Conservation (phyloP, 164 flowering plant genomes). For the Saururus chinensis region DNA sequence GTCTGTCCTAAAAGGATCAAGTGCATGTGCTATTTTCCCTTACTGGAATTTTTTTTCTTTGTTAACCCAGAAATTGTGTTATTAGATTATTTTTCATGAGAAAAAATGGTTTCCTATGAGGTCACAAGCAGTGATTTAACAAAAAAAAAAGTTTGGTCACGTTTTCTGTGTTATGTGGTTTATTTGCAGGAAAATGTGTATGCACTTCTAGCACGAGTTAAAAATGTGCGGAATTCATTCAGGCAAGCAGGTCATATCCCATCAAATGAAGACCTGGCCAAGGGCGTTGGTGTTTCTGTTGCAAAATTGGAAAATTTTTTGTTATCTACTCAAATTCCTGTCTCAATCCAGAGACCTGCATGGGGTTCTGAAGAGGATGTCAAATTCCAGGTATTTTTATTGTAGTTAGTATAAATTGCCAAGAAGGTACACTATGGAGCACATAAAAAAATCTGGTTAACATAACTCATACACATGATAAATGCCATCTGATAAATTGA, state of each 20-base stretch:
- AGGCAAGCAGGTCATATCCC: conserved; percentile 55
- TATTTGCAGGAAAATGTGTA: conserved; percentile 59
- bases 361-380: conserved; percentile 56
- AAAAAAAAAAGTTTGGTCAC: too few species aligned
- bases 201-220: conserved; percentile 36
- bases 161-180: neutral
- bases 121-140: too few species aligned
- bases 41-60: too few species aligned
- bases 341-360: conserved; percentile 61
- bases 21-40: too few species aligned
- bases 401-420: neutral
- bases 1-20: too few species aligned
- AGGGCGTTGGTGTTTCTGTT: conserved; percentile 52
- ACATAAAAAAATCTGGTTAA: too few species aligned
- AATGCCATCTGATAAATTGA: too few species aligned
- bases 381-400: conserved; percentile 61
- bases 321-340: conserved; percentile 33
- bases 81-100: too few species aligned
- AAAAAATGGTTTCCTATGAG: too few species aligned
- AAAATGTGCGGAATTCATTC: conserved; percentile 39
- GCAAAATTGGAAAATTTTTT: conserved; percentile 49
- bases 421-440: too few species aligned
- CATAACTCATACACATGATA: too few species aligned
- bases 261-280: conserved; percentile 63
- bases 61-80: too few species aligned